Percentiles rank a stretch among this genome's conserved stretches.
These are phyloP conservation scores for Erythrobasidium yunnanense DNA, from an alignment of 768 basidiomycete genomes.

Conservation along the genomic window DNA sequence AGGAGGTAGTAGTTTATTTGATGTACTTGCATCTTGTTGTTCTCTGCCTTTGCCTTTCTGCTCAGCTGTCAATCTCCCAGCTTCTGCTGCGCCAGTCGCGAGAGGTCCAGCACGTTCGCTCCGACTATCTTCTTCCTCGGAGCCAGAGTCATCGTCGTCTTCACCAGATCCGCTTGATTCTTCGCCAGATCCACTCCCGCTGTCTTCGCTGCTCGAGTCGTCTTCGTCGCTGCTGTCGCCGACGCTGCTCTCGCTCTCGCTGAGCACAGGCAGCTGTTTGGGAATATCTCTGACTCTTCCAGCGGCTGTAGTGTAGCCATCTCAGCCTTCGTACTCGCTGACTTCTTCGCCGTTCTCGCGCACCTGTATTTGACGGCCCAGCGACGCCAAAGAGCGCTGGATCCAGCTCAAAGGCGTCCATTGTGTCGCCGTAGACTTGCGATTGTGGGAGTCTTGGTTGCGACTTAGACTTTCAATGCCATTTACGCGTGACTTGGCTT, in stretches of 20 bases:
- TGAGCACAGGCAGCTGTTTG: conserved; percentile 12
- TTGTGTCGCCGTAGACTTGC: no score
- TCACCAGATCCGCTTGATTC: background rate
- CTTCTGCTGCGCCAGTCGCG: background rate
- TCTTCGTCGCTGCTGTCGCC: background rate
- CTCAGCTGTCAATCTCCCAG: conserved; percentile 42
- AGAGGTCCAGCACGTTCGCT: background rate
- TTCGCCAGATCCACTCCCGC: background rate
- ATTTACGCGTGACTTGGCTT: no score
- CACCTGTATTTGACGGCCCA: conserved; percentile 10
- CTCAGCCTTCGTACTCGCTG: no score
- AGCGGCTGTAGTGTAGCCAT: no score
- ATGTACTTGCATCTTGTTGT: background rate
- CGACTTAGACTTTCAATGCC: background rate
- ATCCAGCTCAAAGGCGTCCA: conserved; percentile 32
- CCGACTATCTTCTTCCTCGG: conserved; percentile 19
- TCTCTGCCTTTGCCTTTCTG: conserved; percentile 41
- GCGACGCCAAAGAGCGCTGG: conserved; percentile 31
- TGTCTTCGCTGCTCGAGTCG: background rate
- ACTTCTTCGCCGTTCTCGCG: no score
- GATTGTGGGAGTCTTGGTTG: background rate
- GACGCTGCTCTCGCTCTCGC: conserved; percentile 6
- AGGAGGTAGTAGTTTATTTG: background rate
- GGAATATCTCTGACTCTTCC: background rate
- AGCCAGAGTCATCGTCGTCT: conserved; percentile 29